These are phyloP conservation scores for Neonectria neomacrospora DNA, from an alignment of 2,329 filamentous ascomycete species.

Conservation along the genomic window DNA sequence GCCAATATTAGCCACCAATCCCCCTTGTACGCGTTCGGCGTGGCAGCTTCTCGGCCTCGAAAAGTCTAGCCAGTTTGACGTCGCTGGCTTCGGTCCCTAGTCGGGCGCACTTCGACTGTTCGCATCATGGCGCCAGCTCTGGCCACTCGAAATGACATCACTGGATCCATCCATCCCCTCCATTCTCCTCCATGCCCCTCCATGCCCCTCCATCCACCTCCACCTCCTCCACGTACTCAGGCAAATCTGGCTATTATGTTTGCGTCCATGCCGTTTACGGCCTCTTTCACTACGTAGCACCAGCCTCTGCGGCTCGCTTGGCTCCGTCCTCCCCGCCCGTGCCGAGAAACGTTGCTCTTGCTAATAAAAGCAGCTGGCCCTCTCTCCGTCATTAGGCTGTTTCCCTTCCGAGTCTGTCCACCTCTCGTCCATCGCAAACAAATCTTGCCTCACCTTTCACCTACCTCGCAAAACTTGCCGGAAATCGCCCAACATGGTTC, in stretches of 20 bases:
- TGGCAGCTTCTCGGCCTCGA: too few relatives aligned
- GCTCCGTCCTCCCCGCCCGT: constrained; percentile 10
- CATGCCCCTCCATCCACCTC: constrained; percentile 17
- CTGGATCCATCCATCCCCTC: constrained; percentile 32
- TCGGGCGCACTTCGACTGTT: background rate
- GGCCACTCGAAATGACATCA: constrained; percentile 40
- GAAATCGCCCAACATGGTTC: constrained; percentile 58
- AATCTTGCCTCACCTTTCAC: constrained; percentile 1
- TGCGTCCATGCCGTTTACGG: constrained; percentile 8
- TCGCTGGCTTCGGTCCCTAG: background rate
- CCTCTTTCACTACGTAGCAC: background rate
- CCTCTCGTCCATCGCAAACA: background rate
- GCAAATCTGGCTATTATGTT: background rate
- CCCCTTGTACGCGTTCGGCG: too few relatives aligned
- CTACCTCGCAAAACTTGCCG: background rate
- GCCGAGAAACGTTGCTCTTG: constrained; percentile 6
- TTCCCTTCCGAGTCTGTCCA: background rate
- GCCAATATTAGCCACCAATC: background rate
- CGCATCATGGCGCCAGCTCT: background rate
- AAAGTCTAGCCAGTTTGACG: background rate
- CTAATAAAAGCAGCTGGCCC: background rate
- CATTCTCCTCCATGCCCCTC: constrained; percentile 2
- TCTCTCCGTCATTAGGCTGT: background rate
- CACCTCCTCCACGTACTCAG: constrained; percentile 5
- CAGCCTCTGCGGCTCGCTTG: background rate